Evolutionary conservation across 805 yeast species (phyloP), one percentile per base, ranked within the genome.

Genomic region (Brettanomyces nanus): DNA sequence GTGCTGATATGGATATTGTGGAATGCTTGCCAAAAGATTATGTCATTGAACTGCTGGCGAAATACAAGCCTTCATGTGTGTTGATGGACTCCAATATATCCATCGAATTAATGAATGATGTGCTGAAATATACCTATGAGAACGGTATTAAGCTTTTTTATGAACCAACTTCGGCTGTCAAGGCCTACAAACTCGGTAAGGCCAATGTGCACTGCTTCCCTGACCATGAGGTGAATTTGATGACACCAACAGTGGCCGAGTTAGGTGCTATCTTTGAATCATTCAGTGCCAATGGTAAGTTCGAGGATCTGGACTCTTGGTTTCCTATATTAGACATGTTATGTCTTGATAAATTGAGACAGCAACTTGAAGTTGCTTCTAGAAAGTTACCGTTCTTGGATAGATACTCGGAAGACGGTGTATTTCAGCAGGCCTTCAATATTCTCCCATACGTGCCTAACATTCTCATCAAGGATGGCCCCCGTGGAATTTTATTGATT

Each of bases 1-100:
- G 85, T 51, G 90, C 95, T 4, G 95, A 85, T 51, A 86, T 87
- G 95, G 64, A 65, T n/a, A 73, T 80, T 7, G 62, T 79, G 18
- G 83, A 82, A 45, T 59, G 65, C 20, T 42, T 74, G 32, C 63
- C 75, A 11, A 36, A 58, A 0, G 55, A 59, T 0, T 73, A 71
- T 42, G 64, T 81, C 3, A 41, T 49, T 2, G 29, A 56, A 0
- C 65, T 71, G 44, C 46, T 86, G 4, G 41, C 45, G 1, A 36
- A 51, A 10, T 54, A 67, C 1, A 45, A 54, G 4, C 83, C 94
- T 0, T 56, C 61, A 7, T 56, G 61, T 19, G 68, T 83, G 6
- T 65, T 81, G 4, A 52, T 80, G 33, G 95, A 86, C 53, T 78
- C 85, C 31, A 86, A 86, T 51, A 56, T 86, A 3, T 69, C 80